These are phyloP conservation scores for Hericium erinaceus DNA, from an alignment of 768 basidiomycete species.

Conservation along the genomic window DNA sequence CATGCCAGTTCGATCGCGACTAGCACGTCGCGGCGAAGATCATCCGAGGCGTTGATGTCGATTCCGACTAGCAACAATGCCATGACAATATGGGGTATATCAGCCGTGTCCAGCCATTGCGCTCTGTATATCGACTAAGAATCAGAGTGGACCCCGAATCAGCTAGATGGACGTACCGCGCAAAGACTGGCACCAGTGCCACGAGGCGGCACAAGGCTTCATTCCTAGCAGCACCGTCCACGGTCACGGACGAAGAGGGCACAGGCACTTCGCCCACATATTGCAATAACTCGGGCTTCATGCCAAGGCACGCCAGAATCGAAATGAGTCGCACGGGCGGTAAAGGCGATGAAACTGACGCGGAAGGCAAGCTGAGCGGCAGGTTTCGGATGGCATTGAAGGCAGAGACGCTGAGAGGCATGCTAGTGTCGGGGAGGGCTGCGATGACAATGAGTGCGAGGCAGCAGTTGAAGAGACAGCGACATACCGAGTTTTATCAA, in stretches of 20 bases:
- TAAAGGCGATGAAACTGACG: background rate
- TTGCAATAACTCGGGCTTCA: background rate
- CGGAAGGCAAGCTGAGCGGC: background rate
- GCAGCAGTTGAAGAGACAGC: background rate
- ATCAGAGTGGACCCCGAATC: background rate
- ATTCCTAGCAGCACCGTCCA: background rate
- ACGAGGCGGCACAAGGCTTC: background rate
- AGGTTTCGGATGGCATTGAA: background rate
- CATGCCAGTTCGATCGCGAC: constrained; percentile 39
- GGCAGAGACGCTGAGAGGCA: background rate
- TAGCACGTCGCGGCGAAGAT: constrained; percentile 38
- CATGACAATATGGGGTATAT: constrained; percentile 40
- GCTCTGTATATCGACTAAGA: constrained; percentile 19
- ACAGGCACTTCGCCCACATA: background rate
- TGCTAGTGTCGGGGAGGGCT: background rate
- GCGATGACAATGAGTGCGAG: background rate
- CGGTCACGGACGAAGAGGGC: background rate
- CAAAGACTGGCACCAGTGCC: background rate
- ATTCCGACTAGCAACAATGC: constrained; percentile 46
- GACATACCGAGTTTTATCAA: background rate
- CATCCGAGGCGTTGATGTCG: constrained; percentile 38
- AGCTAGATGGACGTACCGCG: background rate
- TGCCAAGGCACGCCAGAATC: background rate
- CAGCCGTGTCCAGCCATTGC: constrained; percentile 25
- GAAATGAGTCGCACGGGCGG: background rate